A percentile compares a stretch with the other conserved stretches of the same genome.
Conservation (phyloP, 306 rosid genomes). For the Canavalia gladiata region DNA sequence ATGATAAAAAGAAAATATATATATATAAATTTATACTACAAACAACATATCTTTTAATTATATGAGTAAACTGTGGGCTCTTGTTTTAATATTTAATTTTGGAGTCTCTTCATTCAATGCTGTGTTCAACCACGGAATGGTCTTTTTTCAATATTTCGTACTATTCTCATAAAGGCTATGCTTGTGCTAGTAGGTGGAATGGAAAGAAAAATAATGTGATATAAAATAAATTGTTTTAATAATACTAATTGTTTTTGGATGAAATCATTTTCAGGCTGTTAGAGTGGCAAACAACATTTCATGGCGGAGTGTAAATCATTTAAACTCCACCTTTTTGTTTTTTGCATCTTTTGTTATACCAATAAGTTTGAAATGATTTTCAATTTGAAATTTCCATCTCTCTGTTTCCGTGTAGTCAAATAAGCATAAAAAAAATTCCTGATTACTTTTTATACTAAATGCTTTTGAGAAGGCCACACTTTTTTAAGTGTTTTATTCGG, state of each 20-base stretch:
- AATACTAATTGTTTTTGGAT: neutral
- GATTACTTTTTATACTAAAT: neutral
- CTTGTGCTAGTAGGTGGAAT: slow-evolving; percentile 20
- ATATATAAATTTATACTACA: too few species aligned
- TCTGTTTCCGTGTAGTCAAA: neutral
- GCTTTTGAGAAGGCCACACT: slow-evolving; percentile 21
- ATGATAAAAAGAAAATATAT: too few species aligned
- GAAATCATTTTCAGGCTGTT: neutral
- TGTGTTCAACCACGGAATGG: slow-evolving; percentile 10
- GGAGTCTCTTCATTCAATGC: slow-evolving; percentile 39
- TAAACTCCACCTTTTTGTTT: neutral
- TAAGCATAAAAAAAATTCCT: neutral
- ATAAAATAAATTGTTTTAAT: neutral
- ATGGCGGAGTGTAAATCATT: neutral
- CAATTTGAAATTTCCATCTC: neutral
- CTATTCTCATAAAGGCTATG: slow-evolving; percentile 21
- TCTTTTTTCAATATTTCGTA: slow-evolving; percentile 9
- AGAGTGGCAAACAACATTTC: neutral
- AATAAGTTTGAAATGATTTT: slow-evolving; percentile 3
- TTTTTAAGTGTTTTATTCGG: neutral
- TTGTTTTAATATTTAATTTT: slow-evolving; percentile 4
- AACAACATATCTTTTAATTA: neutral
- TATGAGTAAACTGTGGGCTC: neutral
- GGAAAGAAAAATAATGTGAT: neutral
- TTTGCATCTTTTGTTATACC: neutral